Evolutionary conservation across 1,284 basidiomycete species (phyloP).

Genomic region (Earliella scabrosa): DNA sequence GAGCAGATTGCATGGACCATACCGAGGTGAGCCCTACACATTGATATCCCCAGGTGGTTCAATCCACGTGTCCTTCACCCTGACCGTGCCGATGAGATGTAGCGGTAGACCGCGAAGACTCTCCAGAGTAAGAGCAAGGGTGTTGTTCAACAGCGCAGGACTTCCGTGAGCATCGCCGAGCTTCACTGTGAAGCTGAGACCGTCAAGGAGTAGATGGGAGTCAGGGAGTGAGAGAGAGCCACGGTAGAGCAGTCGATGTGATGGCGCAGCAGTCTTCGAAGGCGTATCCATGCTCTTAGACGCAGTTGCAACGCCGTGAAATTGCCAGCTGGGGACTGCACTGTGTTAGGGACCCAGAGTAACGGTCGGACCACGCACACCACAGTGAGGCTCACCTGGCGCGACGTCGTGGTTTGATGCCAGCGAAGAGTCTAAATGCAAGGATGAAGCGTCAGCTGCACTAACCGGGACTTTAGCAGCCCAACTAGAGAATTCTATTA

Average conservation of each 20-base stretch:
- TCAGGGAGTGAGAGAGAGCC: constrained; percentile 77
- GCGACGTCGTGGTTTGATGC: no score
- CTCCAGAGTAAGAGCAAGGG: constrained; percentile 73
- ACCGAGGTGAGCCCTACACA: constrained; percentile 49
- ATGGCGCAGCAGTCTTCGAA: constrained; percentile 2
- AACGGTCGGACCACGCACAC: no score
- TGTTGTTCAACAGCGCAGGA: constrained; percentile 59
- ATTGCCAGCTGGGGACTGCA: no score
- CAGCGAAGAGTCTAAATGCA: no score
- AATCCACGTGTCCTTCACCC: constrained; percentile 56
- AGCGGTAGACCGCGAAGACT: constrained; percentile 80
- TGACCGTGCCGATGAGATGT: constrained; percentile 57
- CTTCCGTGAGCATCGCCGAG: constrained; percentile 46
- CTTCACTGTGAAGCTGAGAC: constrained; percentile 64
- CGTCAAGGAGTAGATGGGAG: constrained; percentile 72
- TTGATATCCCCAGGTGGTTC: constrained; percentile 58
- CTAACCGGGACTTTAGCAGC: no score
- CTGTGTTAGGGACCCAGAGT: no score
- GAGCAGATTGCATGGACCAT: background rate
- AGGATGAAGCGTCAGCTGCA: no score
- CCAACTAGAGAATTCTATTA: no score
- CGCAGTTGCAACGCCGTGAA: no score
- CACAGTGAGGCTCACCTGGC: no score
- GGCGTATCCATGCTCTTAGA: background rate
- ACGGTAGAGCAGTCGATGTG: constrained; percentile 68